phyloP scores from a whole-genome alignment of 2,329 filamentous ascomycete species.

The Fusarium anthophilum region DNA sequence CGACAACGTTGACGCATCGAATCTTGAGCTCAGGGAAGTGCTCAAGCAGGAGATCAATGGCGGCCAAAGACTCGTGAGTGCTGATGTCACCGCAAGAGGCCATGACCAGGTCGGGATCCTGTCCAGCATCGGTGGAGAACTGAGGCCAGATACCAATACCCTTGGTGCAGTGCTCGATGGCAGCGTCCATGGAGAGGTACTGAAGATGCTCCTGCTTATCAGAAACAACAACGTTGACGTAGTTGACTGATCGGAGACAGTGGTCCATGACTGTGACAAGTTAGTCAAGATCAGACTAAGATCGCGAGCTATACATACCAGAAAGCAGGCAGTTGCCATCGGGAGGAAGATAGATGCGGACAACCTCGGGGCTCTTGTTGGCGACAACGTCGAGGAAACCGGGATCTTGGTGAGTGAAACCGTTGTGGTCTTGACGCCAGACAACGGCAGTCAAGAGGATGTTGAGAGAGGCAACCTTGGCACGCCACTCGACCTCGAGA shows the following conservation, averaged over 20 bases:
- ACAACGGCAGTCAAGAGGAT: conserved; percentile 82
- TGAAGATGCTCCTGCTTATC: conserved; percentile 85
- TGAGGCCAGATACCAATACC: conserved; percentile 82
- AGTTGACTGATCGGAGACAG: conserved; percentile 77
- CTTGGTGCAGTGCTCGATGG: conserved; percentile 80
- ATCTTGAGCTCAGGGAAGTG: conserved; percentile 78
- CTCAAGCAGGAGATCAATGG: conserved; percentile 76
- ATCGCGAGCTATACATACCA: conserved; percentile 37
- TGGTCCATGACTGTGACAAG: conserved; percentile 70
- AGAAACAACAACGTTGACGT: conserved; percentile 82
- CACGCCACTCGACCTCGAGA: conserved; percentile 80
- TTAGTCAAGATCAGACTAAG: conserved; percentile 21
- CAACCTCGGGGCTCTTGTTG: conserved; percentile 83
- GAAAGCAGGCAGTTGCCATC: conserved; percentile 82
- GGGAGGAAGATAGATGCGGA: conserved; percentile 82
- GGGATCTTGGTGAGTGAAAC: conserved; percentile 83
- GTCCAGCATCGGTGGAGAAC: conserved; percentile 75
- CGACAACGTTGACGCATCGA: conserved; percentile 82
- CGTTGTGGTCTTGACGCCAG: conserved; percentile 86
- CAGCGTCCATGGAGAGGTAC: conserved; percentile 77
- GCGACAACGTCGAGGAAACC: conserved; percentile 82
- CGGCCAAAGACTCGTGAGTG: conserved; percentile 78
- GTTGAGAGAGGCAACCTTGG: conserved; percentile 78
- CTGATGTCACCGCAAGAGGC: conserved; percentile 79
- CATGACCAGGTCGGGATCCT: conserved; percentile 79